Conservation (phyloP, 139 green algal genomes). For the Chlamydomonas sphaeroides region DNA sequence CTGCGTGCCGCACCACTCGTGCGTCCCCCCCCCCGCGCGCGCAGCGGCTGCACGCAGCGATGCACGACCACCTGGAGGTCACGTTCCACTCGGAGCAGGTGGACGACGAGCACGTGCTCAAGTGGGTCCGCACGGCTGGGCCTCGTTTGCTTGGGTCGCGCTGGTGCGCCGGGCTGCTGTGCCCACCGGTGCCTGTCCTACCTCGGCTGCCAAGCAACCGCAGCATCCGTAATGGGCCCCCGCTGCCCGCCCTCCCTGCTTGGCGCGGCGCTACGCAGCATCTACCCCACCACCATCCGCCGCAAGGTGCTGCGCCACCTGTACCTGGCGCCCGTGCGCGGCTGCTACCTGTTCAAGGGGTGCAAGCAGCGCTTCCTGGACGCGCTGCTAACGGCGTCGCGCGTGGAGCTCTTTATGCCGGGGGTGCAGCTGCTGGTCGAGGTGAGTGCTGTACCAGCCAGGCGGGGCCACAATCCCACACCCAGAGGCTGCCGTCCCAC, state of each 20-base stretch:
- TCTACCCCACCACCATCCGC: slow-evolving; percentile 59
- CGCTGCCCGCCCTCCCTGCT: no score
- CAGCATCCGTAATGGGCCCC: no score
- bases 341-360: slow-evolving; percentile 67
- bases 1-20: neutral
- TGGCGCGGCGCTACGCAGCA: neutral
- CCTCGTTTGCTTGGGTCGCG: no score
- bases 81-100: slow-evolving; percentile 67
- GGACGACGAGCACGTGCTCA: slow-evolving; percentile 57
- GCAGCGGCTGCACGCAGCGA: slow-evolving; percentile 9
- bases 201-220: no score
- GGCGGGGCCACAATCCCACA: no score
- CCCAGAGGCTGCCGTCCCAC: no score
- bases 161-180: no score
- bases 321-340: slow-evolving; percentile 55
- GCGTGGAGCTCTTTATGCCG: slow-evolving; percentile 71
- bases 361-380: slow-evolving; percentile 62
- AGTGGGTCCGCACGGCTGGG: no score
- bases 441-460: no score
- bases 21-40: no score
- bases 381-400: slow-evolving; percentile 58
- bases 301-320: slow-evolving; percentile 57
- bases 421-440: slow-evolving; percentile 19
- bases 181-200: neutral
- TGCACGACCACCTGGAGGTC: slow-evolving; percentile 70